A percentile compares a stretch with the other conserved stretches of the same genome.
These are phyloP conservation scores for Trichoderma erinaceum DNA, from an alignment of 495 filamentous ascomycete genomes.

Conservation along the genomic window DNA sequence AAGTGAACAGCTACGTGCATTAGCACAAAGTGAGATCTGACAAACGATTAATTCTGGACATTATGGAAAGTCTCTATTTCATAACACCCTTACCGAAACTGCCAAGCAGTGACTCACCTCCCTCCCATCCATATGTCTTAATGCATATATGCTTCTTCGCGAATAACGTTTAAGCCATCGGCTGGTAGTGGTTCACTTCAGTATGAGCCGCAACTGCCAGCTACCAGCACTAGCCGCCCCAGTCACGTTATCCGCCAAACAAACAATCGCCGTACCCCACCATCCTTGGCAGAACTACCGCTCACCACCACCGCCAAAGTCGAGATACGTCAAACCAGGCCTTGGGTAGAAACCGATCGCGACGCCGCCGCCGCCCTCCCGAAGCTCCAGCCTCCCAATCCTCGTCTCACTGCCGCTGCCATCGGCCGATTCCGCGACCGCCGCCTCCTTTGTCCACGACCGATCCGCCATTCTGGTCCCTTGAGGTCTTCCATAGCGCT, in stretches of 20 bases:
- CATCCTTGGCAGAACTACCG: not conserved
- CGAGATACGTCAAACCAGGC: not conserved
- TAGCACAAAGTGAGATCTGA: not conserved
- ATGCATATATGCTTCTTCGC: too few relatives aligned
- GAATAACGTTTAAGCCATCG: not conserved
- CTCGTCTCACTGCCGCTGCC: not conserved
- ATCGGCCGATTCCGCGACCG: not conserved
- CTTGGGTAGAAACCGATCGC: too few relatives aligned
- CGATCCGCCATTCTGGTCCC: too few relatives aligned
- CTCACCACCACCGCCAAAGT: not conserved
- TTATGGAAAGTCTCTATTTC: too few relatives aligned
- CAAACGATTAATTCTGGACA: too few relatives aligned
- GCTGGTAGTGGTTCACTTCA: not conserved
- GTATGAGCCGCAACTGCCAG: not conserved
- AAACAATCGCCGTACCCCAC: not conserved
- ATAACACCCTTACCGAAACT: not conserved
- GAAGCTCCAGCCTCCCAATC: not conserved
- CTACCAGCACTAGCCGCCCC: not conserved
- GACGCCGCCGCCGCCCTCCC: not conserved
- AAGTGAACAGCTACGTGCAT: not conserved
- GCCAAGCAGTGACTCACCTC: too few relatives aligned
- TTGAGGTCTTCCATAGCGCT: not conserved
- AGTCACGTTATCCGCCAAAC: slow-evolving; percentile 1
- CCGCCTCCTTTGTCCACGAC: too few relatives aligned
- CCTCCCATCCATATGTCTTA: too few relatives aligned